Base-by-base conservation (phyloP, 805 yeast species). In the Zygosaccharomyces kombuchaensis region DNA sequence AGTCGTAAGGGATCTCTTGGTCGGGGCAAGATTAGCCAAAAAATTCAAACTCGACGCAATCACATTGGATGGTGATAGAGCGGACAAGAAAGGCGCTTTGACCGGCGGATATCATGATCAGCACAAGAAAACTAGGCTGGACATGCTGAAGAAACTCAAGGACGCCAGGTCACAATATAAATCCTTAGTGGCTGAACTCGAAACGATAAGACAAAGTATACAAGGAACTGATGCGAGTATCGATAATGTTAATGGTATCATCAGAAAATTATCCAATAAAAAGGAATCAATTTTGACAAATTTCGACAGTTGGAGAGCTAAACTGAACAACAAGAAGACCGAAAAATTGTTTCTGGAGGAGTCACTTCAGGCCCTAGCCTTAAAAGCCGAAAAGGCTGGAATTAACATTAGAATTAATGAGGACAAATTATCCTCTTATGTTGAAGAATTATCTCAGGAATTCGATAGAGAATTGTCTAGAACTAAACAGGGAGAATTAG, bases 11-110 rank as follows among this genome's bases (percentile, higher is more conserved):
- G 80, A 83, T 50, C 66, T 91, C 37, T 81, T 76, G 39, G 72
- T 74, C 25, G 95, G 95, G 3, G 72, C 82, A 2, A 82, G 80
- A 53, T 67, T 85, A 23, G 81, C 96, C 0, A 76, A 77, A 38
- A 65, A 69, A 8, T 77, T 72, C 60, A 76, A 78, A 25, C 66
- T 90, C 19, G 81, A 78, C 55, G 86, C 96, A 0, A 84, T 93
- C 12, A 93, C 99, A 0, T 68, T 91, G 13, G 95, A 87, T 63
- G 99, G 99, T 54, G 98, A 93, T 61, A 73, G 87, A 52, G 87
- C 87, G 40, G 95, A 87, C 55, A 80, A 79, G 38, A 78, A 74
- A 53, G 99, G 99, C 64, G 85, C 84, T 1, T 64, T 93, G 36
- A 81, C 87, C 19, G 98, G 98, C 65, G 98, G 98, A 40, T 87